Base-by-base conservation (phyloP, 441 rosid species). In the Geranium incanum region DNA sequence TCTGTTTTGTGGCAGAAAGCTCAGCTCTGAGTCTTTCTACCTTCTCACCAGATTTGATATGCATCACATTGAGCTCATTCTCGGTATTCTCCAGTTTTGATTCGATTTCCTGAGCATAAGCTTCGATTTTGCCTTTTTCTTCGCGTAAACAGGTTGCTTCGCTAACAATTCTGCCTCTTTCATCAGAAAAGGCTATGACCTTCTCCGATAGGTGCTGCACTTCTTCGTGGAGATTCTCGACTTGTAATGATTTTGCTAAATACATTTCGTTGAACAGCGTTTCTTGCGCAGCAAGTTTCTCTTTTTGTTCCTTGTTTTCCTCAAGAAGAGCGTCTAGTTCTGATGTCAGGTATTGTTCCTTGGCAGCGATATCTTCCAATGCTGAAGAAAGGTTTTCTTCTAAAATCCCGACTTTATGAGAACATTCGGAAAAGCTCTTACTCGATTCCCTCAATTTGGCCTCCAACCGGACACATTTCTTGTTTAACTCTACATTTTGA, bases 361-460 rank as follows among this genome's bases (percentile, higher is more conserved):
- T 89, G 0, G 83, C 81, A 70, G 79, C 75, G 36, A 83, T 75
- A 80, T 87, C 90, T 83, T 89, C 87, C 77, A 81, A 68, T 77
- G 82, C 73, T 0, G 77, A 80, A 68, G 76, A 68, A 71, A 82
- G 80, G 39, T 86, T 81, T 75, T 75, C 83, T 68, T 82, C 84
- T 66, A 88, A 70, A 67, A 11, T 73, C 19, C 62, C 67, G 38
- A 84, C 74, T 68, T 70, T 85, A 33, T 59, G 68, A 36, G 83
- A 73, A 74, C 78, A 83, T 60, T 78, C 80, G 19, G 72, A 59
- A 12, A 82, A 65, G 41, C 59, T 75, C 62, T 73, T 74, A 12
- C 74, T 57, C 1, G 81, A 67, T 38, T 73, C 81, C 21, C 50
- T 77, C 67, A 82, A 13, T 74, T 72, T 78, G 36, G 8, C 72